A percentile compares a stretch with the other conserved stretches of the same genome.
Evolutionary conservation across 306 rosid genomes (phyloP).

Genomic region (Sicyos baderoa): DNA sequence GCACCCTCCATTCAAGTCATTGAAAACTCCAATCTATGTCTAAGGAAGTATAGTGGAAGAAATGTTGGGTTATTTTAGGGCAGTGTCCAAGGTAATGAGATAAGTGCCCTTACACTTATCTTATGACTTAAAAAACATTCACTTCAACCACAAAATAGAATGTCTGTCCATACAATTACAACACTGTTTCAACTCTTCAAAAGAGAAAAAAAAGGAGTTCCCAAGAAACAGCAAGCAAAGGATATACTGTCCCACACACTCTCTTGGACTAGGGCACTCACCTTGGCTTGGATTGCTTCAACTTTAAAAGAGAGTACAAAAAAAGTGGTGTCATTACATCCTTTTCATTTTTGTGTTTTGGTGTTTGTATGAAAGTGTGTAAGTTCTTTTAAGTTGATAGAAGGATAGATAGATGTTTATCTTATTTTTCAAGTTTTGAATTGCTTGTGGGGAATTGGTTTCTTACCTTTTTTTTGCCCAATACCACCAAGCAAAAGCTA

Average conservation of each 20-base stretch:
- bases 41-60: background rate
- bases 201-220: slow-evolving; percentile 25
- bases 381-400: background rate
- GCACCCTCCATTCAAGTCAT: too few relatives aligned
- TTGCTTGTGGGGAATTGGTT: background rate
- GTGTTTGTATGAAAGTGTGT: slow-evolving; percentile 3
- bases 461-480: background rate
- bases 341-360: background rate
- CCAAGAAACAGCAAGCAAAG: slow-evolving; percentile 18
- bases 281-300: background rate
- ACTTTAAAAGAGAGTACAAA: background rate
- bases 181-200: background rate
- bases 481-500: background rate
- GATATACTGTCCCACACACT: slow-evolving; percentile 14
- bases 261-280: background rate
- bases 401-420: background rate
- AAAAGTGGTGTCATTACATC: background rate
- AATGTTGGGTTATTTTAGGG: background rate
- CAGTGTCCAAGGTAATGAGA: background rate
- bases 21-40: background rate
- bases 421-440: slow-evolving; percentile 10
- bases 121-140: slow-evolving; percentile 31
- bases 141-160: slow-evolving; percentile 33
- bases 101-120: background rate
- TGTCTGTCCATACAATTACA: slow-evolving; percentile 38